Conservation (phyloP, 306 rosid genomes). For the Casuarina glauca region DNA sequence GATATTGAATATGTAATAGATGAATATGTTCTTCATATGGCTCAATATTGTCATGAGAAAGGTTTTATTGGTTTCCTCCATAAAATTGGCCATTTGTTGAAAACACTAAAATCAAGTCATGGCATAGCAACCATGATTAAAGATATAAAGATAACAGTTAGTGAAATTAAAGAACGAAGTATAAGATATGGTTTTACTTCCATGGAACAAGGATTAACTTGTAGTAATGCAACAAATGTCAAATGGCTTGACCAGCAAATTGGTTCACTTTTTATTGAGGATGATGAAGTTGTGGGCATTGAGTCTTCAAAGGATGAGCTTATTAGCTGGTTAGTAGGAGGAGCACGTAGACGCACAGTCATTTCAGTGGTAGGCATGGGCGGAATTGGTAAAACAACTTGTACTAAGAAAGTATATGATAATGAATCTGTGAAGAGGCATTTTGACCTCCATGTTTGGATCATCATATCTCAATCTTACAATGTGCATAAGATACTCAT, state of each 20-base stretch:
- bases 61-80: neutral
- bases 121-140: slow-evolving; percentile 3
- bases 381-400: neutral
- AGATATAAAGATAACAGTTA: neutral
- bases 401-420: neutral
- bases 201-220: neutral
- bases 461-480: slow-evolving; percentile 1
- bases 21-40: neutral
- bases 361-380: slow-evolving; percentile 8
- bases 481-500: neutral
- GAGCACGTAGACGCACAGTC: neutral
- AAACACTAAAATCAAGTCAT: slow-evolving; percentile 1
- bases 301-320: neutral
- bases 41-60: neutral
- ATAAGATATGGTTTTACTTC: slow-evolving; percentile 3
- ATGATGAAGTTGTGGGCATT: slow-evolving; percentile 3
- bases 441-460: neutral
- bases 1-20: slow-evolving; percentile 11
- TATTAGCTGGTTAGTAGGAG: neutral
- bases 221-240: neutral
- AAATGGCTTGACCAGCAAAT: neutral
- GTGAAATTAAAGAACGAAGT: slow-evolving; percentile 6
- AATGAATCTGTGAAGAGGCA: slow-evolving; percentile 1
- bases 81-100: neutral
- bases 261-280: slow-evolving; percentile 8